A percentile compares a stretch with the other conserved stretches of the same genome.
Conservation (phyloP, 129 eudicot genomes). For the Erigeron canadensis region DNA sequence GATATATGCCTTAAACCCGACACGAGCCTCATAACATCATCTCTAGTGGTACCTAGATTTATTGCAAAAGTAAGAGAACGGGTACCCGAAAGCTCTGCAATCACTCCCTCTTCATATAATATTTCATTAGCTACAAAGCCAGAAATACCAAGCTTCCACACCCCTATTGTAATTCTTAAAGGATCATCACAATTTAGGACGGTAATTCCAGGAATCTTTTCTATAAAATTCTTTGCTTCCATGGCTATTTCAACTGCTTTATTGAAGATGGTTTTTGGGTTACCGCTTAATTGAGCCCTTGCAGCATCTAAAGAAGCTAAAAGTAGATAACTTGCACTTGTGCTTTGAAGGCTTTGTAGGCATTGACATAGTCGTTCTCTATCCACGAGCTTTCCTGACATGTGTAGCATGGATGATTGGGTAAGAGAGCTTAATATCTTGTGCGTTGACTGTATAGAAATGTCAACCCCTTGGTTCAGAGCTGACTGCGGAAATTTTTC, state of each 20-base stretch:
- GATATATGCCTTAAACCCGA: slow-evolving; percentile 53
- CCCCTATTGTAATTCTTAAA: slow-evolving; percentile 60
- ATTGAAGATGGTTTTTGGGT: slow-evolving; percentile 42
- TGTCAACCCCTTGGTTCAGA: slow-evolving; percentile 71
- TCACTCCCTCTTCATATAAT: slow-evolving; percentile 45
- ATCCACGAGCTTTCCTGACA: slow-evolving; percentile 54
- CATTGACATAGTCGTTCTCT: slow-evolving; percentile 58
- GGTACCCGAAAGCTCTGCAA: slow-evolving; percentile 56
- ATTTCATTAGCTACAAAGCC: slow-evolving; percentile 73
- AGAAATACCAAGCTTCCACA: slow-evolving; percentile 52
- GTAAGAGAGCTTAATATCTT: slow-evolving; percentile 74
- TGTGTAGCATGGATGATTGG: slow-evolving; percentile 83
- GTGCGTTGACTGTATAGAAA: slow-evolving; percentile 78
- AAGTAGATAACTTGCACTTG: slow-evolving; percentile 73
- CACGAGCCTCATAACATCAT: slow-evolving; percentile 60
- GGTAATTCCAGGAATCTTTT: slow-evolving; percentile 44
- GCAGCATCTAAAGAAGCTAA: slow-evolving; percentile 88
- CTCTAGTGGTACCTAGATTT: slow-evolving; percentile 65
- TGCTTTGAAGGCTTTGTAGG: slow-evolving; percentile 82
- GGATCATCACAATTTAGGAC: slow-evolving; percentile 62
- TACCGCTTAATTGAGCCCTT: slow-evolving; percentile 53
- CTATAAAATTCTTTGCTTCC: slow-evolving; percentile 49
- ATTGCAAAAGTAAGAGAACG: slow-evolving; percentile 54
- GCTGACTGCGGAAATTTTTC: slow-evolving; percentile 53
- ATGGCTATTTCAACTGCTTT: slow-evolving; percentile 45